Evolutionary conservation across 768 basidiomycete genomes (phyloP), one percentile per base, ranked within the genome.

Genomic region (Hypholoma sublateritium): DNA sequence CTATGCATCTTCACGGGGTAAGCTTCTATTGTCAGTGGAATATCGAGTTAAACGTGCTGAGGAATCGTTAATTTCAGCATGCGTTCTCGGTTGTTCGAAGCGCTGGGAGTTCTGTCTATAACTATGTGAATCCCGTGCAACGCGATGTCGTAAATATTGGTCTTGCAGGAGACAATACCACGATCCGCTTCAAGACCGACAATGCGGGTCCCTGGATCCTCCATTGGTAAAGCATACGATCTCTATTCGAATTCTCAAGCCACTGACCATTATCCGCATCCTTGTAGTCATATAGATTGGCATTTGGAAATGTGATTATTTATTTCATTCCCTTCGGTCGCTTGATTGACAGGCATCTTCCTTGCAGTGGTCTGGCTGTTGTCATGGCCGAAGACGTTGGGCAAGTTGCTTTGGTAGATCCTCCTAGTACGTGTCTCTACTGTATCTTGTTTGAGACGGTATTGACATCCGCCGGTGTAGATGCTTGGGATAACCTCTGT

Each of bases 161-260:
- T 24, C 9, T 36, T 14, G 50, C 62, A 14, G 61, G 56, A 9
- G 74, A 76, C 56, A 75, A 76, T 32, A 78, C 81, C 25, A 81
- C 79, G 5, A 75, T 89, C 47, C 77, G 85, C 28, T 87, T 84
- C 71, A 65, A 67, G 24, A 82, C 87, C 1, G 82, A 89, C 68
- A 88, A 87, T 70, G 73, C 85, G 13, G 85, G 85, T 19, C 80
- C 80, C 21, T 84, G 83, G 77, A 64, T 72, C 53, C 57, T 73
- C 35, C 69, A 70, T 60, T 72, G 70, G 69, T 70, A 48, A 6
- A 66, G 58, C 35, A 67, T 50, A 42, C 74, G 16, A 32, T 1
- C 28, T 69, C 74, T 52, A 71, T 71, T 66, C 67, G 44, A 39
- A 59, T 56, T 14, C 55, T 28, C 11, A 2, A 36, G 43, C 21